Conservation (phyloP, 108 stramenopile species). For the Nitzschia sp. region DNA sequence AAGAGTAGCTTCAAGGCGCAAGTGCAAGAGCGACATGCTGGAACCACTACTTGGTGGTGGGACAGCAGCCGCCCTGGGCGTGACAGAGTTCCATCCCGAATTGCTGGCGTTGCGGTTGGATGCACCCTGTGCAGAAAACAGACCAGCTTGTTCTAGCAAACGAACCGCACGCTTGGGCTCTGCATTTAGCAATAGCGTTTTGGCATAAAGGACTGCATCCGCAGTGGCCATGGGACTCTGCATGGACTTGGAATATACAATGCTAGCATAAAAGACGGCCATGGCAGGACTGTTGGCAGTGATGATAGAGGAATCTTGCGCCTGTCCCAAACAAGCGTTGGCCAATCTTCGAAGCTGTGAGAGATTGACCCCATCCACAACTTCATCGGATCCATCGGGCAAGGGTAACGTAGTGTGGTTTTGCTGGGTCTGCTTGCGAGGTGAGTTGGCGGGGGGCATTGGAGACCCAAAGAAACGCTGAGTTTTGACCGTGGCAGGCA, state of each 20-base stretch:
- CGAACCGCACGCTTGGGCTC: slow-evolving; percentile 54
- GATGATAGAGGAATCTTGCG: not conserved
- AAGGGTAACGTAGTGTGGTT: no score
- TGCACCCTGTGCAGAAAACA: slow-evolving; percentile 15
- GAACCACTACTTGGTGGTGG: no score
- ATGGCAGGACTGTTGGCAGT: slow-evolving; percentile 36
- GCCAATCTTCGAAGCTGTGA: slow-evolving; percentile 26
- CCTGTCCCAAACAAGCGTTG: slow-evolving; percentile 1
- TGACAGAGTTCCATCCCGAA: not conserved
- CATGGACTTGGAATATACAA: slow-evolving; percentile 57
- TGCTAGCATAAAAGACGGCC: slow-evolving; percentile 64
- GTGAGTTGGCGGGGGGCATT: not conserved
- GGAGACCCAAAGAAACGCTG: not conserved
- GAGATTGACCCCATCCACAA: slow-evolving; percentile 35
- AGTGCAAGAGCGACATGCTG: not conserved
- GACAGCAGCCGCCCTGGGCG: not conserved
- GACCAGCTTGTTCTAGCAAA: slow-evolving; percentile 51
- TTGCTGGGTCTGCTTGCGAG: not conserved
- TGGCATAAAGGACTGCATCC: slow-evolving; percentile 70
- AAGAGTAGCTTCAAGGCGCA: slow-evolving; percentile 32
- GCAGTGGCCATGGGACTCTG: slow-evolving; percentile 3
- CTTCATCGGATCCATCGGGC: not conserved
- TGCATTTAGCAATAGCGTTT: slow-evolving; percentile 42
- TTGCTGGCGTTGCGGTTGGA: not conserved
- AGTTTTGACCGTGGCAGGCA: not conserved